Evolutionary conservation across 305 asterid species (phyloP).

Genomic region (Withania somnifera): DNA sequence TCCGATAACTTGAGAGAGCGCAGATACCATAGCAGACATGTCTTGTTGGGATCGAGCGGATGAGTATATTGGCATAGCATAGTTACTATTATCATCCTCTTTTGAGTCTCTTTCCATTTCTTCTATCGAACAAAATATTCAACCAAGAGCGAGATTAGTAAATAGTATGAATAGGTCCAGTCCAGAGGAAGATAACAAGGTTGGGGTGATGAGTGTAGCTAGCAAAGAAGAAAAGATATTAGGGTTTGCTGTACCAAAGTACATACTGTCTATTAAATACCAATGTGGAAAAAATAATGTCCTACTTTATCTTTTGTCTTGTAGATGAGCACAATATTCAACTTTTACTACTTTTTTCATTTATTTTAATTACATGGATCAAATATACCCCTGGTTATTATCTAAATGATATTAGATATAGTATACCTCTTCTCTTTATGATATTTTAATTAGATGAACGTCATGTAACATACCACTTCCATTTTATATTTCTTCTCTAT

Average conservation of each 20-base stretch:
- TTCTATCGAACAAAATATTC: conserved; percentile 12
- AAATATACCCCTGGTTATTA: too few relatives aligned
- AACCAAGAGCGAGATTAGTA: neutral
- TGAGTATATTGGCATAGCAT: conserved; percentile 39
- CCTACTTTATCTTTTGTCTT: neutral
- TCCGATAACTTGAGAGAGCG: conserved; percentile 77
- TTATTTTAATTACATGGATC: neutral
- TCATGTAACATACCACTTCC: too few relatives aligned
- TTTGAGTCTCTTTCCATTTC: conserved; percentile 53
- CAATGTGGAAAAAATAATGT: neutral
- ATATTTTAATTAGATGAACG: too few relatives aligned
- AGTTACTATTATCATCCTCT: conserved; percentile 9
- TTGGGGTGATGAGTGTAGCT: neutral
- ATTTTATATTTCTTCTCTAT: too few relatives aligned
- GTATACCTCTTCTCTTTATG: too few relatives aligned
- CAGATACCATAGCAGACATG: conserved; percentile 72
- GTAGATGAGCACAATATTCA: neutral
- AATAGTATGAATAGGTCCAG: neutral
- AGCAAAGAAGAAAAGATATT: neutral
- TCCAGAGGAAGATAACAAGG: too few relatives aligned
- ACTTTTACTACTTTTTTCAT: neutral
- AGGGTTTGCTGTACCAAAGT: neutral
- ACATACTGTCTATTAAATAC: neutral
- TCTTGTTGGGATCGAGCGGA: conserved; percentile 55
- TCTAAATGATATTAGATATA: too few relatives aligned